Evolutionary conservation across 2,329 filamentous ascomycete species (phyloP), one percentile per base, ranked within the genome.

Genomic region (Penicillium sp.): DNA sequence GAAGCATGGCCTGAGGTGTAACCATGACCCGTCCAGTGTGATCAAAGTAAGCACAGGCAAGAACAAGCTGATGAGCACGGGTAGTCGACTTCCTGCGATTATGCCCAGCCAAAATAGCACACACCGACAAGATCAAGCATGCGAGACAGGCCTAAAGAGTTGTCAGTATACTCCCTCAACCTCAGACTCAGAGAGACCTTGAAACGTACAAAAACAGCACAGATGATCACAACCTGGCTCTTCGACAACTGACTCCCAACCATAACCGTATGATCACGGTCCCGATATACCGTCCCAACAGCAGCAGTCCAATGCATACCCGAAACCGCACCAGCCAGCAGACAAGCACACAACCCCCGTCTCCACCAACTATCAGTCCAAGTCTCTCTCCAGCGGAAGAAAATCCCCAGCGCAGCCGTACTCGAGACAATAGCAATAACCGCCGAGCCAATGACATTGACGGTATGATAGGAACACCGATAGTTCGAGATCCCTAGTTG

Each of bases 251-350:
- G 65, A 40, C 72, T 71, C 35, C 62, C 66, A 12, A 65, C 51
- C 29, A 55, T 58, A 28, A 72, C 56, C 41, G 74, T 72, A 43
- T 77, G 65, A 37, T 75, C 64, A 55, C 78, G 68, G 43, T 88
- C 68, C 36, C 76, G 77, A 65, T 91, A 93, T 8, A 69, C 66
- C 3, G 88, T 93, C 13, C 87, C 87, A 10, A 81, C 77, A 3
- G 85, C 79, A 28, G 86, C 89, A 48, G 86, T 86, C 86, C 88
- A 95, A 70, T 95, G 89, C 89, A 95, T 93, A 1, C 87, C 88
- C 9, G 85, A 90, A 2, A 93, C 87, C 34, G 86, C 88, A 13
- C 80, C 76, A 8, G 87, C 86, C 34, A 95, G 76, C 14, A 90
- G 69, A 38, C 82, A 71, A 9, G 85, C 86, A 53, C 84, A 88